These are phyloP conservation scores for Russula lepida DNA, from an alignment of 768 basidiomycete species.

Conservation along the genomic window DNA sequence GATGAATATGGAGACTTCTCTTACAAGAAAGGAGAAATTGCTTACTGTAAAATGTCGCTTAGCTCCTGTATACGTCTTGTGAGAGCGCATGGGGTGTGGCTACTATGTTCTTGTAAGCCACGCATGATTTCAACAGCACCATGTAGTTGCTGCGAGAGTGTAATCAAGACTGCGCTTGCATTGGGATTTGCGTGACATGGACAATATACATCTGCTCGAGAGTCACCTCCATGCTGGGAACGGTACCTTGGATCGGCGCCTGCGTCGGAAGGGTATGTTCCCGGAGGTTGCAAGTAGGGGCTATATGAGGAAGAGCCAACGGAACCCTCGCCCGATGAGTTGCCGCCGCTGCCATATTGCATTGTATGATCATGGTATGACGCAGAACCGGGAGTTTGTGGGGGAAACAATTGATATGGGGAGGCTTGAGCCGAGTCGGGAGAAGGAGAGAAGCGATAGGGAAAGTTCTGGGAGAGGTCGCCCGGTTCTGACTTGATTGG, in stretches of 20 bases:
- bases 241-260: constrained; percentile 17
- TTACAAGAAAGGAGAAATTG: background rate
- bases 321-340: constrained; percentile 18
- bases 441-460: constrained; percentile 23
- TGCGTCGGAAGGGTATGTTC: constrained; percentile 11
- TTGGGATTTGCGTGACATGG: constrained; percentile 20
- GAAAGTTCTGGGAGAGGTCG: constrained; percentile 18
- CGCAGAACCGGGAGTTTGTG: constrained; percentile 3
- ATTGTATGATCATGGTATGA: constrained; percentile 11
- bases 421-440: constrained; percentile 22
- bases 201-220: constrained; percentile 14
- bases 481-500: constrained; percentile 40
- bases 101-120: constrained; percentile 19
- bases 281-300: constrained; percentile 20
- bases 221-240: constrained; percentile 5
- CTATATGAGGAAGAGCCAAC: constrained; percentile 21
- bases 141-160: constrained; percentile 20
- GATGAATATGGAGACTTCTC: background rate
- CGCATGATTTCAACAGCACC: constrained; percentile 14
- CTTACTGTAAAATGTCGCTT: constrained; percentile 20
- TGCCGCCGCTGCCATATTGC: constrained; percentile 8
- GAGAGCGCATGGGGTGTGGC: constrained; percentile 12
- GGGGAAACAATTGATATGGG: constrained; percentile 21
- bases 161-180: constrained; percentile 11
- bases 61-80: constrained; percentile 20